phyloP scores from a whole-genome alignment of 768 basidiomycete species.

The Naganishia vaughanmartiniae region DNA sequence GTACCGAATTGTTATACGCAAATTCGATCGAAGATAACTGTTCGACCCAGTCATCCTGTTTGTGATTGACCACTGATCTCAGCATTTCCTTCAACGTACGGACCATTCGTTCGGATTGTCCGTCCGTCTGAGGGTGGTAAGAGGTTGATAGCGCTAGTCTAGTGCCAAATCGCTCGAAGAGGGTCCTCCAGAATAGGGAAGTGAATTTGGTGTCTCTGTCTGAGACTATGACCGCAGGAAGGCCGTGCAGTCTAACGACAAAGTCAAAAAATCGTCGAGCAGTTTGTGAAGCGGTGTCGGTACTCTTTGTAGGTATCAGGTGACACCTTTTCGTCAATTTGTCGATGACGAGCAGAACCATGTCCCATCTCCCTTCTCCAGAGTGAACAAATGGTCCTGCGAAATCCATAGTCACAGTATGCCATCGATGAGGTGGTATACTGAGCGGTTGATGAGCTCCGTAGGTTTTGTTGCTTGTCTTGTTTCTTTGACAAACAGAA shows the following conservation, averaged over 20 bases:
- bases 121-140: slow-evolving; percentile 57
- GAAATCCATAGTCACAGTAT: slow-evolving; percentile 52
- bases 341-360: slow-evolving; percentile 53
- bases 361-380: slow-evolving; percentile 28
- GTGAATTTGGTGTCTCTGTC: too few relatives aligned
- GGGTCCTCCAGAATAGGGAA: slow-evolving; percentile 53
- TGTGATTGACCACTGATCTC: slow-evolving; percentile 36
- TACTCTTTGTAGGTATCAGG: slow-evolving; percentile 53
- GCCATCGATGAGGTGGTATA: too few relatives aligned
- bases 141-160: slow-evolving; percentile 53
- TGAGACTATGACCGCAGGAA: too few relatives aligned
- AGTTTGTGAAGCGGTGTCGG: slow-evolving; percentile 46
- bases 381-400: slow-evolving; percentile 6
- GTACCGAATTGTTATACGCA: slow-evolving; percentile 9
- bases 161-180: slow-evolving; percentile 48
- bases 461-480: slow-evolving; percentile 33
- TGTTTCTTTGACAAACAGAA: neutral
- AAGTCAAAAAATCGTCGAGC: slow-evolving; percentile 20
- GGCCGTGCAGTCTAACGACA: slow-evolving; percentile 40
- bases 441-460: slow-evolving; percentile 36
- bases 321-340: slow-evolving; percentile 53
- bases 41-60: slow-evolving; percentile 42
- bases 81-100: too few relatives aligned
- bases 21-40: slow-evolving; percentile 12
- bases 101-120: too few relatives aligned